Evolutionary conservation across 2,329 filamentous ascomycete genomes (phyloP).

Genomic region (Hypoxylon sp.): DNA sequence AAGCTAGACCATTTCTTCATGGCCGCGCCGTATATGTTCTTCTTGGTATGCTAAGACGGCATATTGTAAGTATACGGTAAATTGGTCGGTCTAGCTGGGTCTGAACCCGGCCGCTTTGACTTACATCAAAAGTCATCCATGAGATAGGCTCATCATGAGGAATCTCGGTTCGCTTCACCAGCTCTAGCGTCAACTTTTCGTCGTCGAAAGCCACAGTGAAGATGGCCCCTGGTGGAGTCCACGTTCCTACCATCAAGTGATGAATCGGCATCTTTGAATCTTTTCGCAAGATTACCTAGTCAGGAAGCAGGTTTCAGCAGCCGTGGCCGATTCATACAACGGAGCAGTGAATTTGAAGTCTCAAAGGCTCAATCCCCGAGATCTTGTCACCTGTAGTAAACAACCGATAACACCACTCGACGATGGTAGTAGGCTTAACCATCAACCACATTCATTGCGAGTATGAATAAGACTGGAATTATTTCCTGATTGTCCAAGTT

Average conservation of each 20-base stretch:
- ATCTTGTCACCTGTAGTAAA: conserved; percentile 6
- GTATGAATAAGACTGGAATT: conserved; percentile 16
- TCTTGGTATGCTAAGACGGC: conserved; percentile 76
- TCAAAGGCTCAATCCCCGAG: neutral
- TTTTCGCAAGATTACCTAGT: conserved; percentile 46
- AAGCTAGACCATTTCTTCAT: conserved; percentile 96
- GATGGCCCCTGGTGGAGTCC: conserved; percentile 90
- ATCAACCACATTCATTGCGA: conserved; percentile 8
- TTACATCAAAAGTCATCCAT: conserved; percentile 92
- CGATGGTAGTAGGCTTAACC: neutral
- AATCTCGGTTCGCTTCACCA: conserved; percentile 86
- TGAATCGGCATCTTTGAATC: conserved; percentile 77
- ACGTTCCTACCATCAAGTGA: conserved; percentile 92
- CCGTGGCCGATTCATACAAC: conserved; percentile 1
- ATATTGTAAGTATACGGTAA: conserved; percentile 41
- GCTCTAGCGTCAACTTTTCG: conserved; percentile 78
- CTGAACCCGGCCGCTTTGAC: conserved; percentile 52
- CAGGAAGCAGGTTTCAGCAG: conserved; percentile 9
- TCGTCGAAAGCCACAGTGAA: conserved; percentile 92
- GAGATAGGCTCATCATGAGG: conserved; percentile 89
- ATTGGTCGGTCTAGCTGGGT: conserved; percentile 1
- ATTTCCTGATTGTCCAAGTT: conserved; percentile 11
- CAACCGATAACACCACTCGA: conserved; percentile 8
- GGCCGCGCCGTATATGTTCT: conserved; percentile 88
- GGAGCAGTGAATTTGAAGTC: conserved; percentile 1